Conservation (phyloP, 805 yeast genomes). For the Phaffomyces opuntiae region DNA sequence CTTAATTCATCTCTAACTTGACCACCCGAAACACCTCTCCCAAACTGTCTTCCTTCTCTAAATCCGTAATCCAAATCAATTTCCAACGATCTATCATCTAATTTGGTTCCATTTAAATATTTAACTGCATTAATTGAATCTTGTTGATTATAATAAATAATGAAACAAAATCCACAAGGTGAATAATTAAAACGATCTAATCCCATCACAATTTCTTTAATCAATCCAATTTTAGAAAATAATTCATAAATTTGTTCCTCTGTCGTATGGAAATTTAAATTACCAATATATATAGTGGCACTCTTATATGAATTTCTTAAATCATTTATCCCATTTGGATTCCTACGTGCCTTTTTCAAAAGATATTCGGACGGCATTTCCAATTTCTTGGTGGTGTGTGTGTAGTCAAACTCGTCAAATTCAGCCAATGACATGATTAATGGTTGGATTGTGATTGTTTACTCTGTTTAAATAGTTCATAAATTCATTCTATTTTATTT, state of each 20-base stretch:
- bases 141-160: constrained; percentile 59
- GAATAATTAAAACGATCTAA: constrained; percentile 83
- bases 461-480: not conserved
- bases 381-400: constrained; percentile 57
- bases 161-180: constrained; percentile 96
- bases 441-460: not conserved
- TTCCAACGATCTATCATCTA: constrained; percentile 75
- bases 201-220: constrained; percentile 86
- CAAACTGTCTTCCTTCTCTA: constrained; percentile 91
- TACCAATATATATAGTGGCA: constrained; percentile 85
- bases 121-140: constrained; percentile 81
- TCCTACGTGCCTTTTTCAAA: constrained; percentile 50
- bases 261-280: constrained; percentile 81
- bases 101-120: constrained; percentile 70
- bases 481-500: not conserved
- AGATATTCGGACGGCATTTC: constrained; percentile 70
- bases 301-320: constrained; percentile 59
- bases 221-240: constrained; percentile 67
- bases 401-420: constrained; percentile 48
- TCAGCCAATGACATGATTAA: constrained; percentile 34
- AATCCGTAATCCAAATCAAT: constrained; percentile 96
- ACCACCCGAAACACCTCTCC: constrained; percentile 90
- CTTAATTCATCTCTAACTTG: constrained; percentile 71
- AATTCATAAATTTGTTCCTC: constrained; percentile 92
- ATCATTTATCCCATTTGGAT: constrained; percentile 48